Base-by-base conservation (phyloP, 441 rosid genomes). In the Aquilaria agallochum region DNA sequence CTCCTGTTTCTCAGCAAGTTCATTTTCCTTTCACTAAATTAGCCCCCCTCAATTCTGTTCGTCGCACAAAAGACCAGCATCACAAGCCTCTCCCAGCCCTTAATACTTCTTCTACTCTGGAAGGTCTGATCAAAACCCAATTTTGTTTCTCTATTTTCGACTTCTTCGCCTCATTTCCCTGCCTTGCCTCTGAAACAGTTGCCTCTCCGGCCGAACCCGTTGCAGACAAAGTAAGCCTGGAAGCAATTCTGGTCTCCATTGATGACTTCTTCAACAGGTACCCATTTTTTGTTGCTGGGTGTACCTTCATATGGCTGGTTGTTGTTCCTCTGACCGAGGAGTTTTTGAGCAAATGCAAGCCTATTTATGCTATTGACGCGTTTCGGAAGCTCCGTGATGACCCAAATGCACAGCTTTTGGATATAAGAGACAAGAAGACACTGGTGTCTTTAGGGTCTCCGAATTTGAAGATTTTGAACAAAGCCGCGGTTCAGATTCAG, bases 211-310 rank as follows among this genome's bases (percentile, higher is more conserved):
- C 83, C 0, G 80, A 74, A 45, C 53, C 68, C 27, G 53, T 66
- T 11, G 58, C 88, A 0, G 89, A 78, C 12, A 90, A 71, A 66
- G 85, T 93, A 62, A 84, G 80, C 76, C 44, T 93, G 63, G 98
- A 93, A 61, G 74, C 87, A 1, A 56, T 85, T 42, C 8, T 88
- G 15, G 71, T 88, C 13, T 70, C 97, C 2, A 69, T 93, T 51
- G 97, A 93, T 46, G 89, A 84, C 9, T 88, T 88, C 56, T 74
- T 86, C 70, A 88, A 74, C 72, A 79, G 74, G 70, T 68, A 93
- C 76, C 98, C 98, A 0, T 90, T 93, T 73, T 93, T 93, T 58
- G 96, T 92, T 52, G 85, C 84, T 40, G 90, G 92, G 7, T 92
- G 97, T 66, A 66, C 92, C 0, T 88, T 93, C 78, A 61, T 88